Conservation (phyloP, 495 filamentous ascomycete genomes). For the Barbatosphaeria neglecta region DNA sequence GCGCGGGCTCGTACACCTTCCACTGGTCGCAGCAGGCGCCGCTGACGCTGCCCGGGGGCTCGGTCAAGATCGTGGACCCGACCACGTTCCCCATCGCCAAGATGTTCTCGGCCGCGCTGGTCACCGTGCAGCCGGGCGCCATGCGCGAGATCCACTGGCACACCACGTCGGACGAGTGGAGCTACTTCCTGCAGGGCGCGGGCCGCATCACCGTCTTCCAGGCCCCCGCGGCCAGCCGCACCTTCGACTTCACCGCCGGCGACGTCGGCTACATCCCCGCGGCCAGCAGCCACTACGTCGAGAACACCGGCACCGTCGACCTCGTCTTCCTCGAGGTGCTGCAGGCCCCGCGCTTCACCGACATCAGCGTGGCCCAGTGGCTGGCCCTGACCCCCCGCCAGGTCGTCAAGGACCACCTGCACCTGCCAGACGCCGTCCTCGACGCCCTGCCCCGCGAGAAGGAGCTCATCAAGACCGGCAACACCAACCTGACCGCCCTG, state of each 20-base stretch:
- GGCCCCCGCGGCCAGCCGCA: conserved; percentile 45
- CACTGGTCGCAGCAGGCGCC: conserved; percentile 54
- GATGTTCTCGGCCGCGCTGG: conserved; percentile 51
- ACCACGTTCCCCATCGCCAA: conserved; percentile 46
- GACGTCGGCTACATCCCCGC: conserved; percentile 62
- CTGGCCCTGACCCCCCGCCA: conserved; percentile 52
- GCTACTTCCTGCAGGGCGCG: conserved; percentile 58
- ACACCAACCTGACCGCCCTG: conserved; percentile 24
- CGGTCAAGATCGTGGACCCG: conserved; percentile 57
- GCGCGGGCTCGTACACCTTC: conserved; percentile 46
- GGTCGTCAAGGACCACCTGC: conserved; percentile 52
- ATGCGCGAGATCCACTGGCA: conserved; percentile 80
- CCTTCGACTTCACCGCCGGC: conserved; percentile 66
- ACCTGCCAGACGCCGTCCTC: conserved; percentile 43
- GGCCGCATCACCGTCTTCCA: conserved; percentile 57
- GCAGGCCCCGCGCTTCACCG: conserved; percentile 51
- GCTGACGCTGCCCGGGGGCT: conserved; percentile 47
- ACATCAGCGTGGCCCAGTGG: conserved; percentile 55
- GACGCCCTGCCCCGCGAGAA: conserved; percentile 48
- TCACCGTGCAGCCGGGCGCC: conserved; percentile 56
- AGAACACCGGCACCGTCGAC: conserved; percentile 61
- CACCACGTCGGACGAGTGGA: conserved; percentile 63
- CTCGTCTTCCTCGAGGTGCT: conserved; percentile 61
- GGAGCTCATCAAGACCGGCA: conserved; percentile 43
- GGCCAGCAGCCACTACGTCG: conserved; percentile 56